These are phyloP conservation scores for Boletus rufocinnamomeus DNA, from an alignment of 768 basidiomycete genomes.

Conservation along the genomic window DNA sequence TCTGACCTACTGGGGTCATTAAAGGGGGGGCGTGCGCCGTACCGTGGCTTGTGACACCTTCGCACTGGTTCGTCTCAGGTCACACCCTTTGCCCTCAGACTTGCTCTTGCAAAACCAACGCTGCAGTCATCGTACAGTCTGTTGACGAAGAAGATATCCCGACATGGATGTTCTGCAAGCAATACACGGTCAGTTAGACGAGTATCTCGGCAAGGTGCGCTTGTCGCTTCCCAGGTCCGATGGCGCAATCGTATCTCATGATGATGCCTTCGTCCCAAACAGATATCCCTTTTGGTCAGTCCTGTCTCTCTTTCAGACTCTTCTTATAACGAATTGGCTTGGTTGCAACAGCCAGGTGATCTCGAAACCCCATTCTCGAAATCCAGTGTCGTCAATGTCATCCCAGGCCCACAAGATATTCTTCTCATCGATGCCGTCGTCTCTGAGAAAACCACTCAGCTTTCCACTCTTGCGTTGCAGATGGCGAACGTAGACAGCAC, in stretches of 20 bases:
- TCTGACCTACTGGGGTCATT: neutral
- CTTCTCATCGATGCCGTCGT: conserved; percentile 22
- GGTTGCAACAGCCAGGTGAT: conserved; percentile 10
- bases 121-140: neutral
- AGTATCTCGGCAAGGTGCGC: conserved; percentile 25
- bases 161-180: conserved; percentile 19
- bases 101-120: conserved; percentile 6
- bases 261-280: conserved; percentile 9
- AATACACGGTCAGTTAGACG: conserved; percentile 23
- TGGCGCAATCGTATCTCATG: conserved; percentile 40
- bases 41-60: conserved; percentile 18
- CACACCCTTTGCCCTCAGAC: neutral
- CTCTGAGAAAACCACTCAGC: conserved; percentile 21
- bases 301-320: neutral
- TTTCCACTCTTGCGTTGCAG: conserved; percentile 23
- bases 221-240: conserved; percentile 14
- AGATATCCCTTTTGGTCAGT: conserved; percentile 27
- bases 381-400: conserved; percentile 10
- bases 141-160: neutral
- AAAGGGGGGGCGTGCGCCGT: neutral
- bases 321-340: neutral
- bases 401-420: conserved; percentile 18
- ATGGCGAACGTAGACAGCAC: conserved; percentile 20
- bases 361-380: conserved; percentile 25
- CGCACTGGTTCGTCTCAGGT: neutral